Base-by-base conservation (phyloP, 2,329 filamentous ascomycete species). In the Gnomoniopsis smithogilvyi region DNA sequence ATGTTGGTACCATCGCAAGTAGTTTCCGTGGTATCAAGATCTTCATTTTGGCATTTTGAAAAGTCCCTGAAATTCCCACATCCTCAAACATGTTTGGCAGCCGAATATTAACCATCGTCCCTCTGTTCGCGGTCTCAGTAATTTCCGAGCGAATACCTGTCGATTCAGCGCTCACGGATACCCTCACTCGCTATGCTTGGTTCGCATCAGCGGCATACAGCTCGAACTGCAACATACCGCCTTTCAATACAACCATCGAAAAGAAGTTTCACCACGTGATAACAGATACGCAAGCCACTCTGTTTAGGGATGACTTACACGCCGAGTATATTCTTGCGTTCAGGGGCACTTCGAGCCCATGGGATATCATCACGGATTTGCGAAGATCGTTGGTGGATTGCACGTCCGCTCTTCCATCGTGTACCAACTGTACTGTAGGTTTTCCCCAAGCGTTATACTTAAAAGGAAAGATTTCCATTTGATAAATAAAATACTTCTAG, bases 311-410 rank as follows among this genome's bases (percentile, higher is more conserved):
- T 22, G 55, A 63, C 14, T 17, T 10, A 12, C 49, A 34, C 6
- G 21, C 26, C 19, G 61, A 63, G 48, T 58, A 58, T 8, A 50
- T 63, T 19, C 48, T 61, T 17, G 48, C 61, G 11, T 63, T 61
- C 34, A n/a, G 53, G 6, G 61, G 61, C 7, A 58, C 56, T 6
- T 54, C 47, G 15, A 45, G 15, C 24, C 26, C 47, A 21, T 49
- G 43, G 43, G 59, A 61, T 24, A 54, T 58, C 17, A 1, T 59
- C 6, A 55, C 46, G 6, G 59, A 61, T 15, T 24, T 43, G 21
- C 6, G 53, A 2, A 26, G 46, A 45, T 36, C 34, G 21, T 19
- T 54, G 41, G 51, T 61, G 38, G 19, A 56, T 2, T 50, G 47
- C 24, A 34, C 56, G 26, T 47, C 56, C n/a, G 46, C 41, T 46